Evolutionary conservation across 441 rosid species (phyloP), one percentile per base, ranked within the genome.

Genomic region (Macaranga tanarius): DNA sequence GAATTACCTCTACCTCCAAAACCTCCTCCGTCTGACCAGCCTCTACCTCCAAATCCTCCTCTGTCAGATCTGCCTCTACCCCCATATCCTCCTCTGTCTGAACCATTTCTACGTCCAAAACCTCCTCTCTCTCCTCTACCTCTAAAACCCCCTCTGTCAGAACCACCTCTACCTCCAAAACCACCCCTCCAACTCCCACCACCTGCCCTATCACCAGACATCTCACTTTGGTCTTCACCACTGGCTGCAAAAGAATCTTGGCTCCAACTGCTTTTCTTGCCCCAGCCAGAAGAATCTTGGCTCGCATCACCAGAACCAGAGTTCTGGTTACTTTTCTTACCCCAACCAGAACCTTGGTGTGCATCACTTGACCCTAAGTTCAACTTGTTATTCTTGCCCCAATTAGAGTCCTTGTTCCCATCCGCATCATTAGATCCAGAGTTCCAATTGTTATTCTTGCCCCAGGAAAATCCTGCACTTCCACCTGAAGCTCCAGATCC

Each of bases 111-210:
- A 76, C 87, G 88, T 57, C 81, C 76, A 45, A 40, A 62, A 17
- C 65, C 71, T 0, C 73, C 82, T 51, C 71, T 66, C 8, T 73
- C 79, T 28, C 79, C 73, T 71, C 81, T 75, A 40, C 80, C 76
- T 50, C 82, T 75, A 72, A 59, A 76, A 0, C 79, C 73, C 26
- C 79, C 79, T 51, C 84, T 74, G 61, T 76, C 81, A 10, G 71
- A 75, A 58, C 76, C 73, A 50, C 82, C 83, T 77, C 89, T 80
- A 20, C 87, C 86, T 65, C 86, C 48, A 52, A 79, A 81, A 40
- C 87, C 81, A 31, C 86, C 88, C 78, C 90, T 77, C 82, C 86
- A 83, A 59, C 68, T 80, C 62, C 89, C 88, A 69, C 86, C 74
- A 16, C 77, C 77, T 65, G 66, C 84, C 72, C 75, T 79, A 71